phyloP scores from a whole-genome alignment of 2,329 filamentous ascomycete species.

The Colletotrichum destructivum region DNA sequence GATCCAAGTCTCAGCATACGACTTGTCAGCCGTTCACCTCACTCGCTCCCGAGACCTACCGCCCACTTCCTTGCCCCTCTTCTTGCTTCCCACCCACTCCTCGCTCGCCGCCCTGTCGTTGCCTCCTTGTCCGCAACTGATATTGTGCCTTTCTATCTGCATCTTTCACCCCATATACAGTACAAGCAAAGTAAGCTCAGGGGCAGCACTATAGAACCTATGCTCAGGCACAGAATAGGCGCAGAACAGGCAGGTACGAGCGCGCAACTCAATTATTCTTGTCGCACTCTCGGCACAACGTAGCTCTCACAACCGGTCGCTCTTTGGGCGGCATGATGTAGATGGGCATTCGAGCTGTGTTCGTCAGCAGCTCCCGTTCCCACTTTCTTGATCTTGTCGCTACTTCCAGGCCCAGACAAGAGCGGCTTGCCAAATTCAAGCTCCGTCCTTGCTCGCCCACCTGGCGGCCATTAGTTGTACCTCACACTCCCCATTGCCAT shows the following conservation, averaged over 20 bases:
- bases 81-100: conserved; percentile 21
- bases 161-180: conserved; percentile 17
- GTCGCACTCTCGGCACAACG: conserved; percentile 2
- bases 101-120: conserved; percentile 22
- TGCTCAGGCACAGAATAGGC: conserved; percentile 1
- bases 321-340: neutral
- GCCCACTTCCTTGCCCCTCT: conserved; percentile 28
- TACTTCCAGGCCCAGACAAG: conserved; percentile 27
- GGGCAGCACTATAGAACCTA: neutral
- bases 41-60: conserved; percentile 22
- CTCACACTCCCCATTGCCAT: neutral
- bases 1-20: conserved; percentile 32
- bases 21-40: conserved; percentile 40
- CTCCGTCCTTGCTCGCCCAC: conserved; percentile 39
- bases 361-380: conserved; percentile 18
- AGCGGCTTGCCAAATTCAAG: conserved; percentile 38
- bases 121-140: conserved; percentile 28
- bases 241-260: conserved; percentile 16
- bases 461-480: conserved; percentile 20
- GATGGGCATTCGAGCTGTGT: conserved; percentile 7
- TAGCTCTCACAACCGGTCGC: neutral
- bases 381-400: conserved; percentile 19
- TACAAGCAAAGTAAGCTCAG: conserved; percentile 15
- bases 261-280: conserved; percentile 12
- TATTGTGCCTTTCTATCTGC: conserved; percentile 28